phyloP scores from a whole-genome alignment of 768 basidiomycete genomes.

The Erythrobasidium yunnanense region DNA sequence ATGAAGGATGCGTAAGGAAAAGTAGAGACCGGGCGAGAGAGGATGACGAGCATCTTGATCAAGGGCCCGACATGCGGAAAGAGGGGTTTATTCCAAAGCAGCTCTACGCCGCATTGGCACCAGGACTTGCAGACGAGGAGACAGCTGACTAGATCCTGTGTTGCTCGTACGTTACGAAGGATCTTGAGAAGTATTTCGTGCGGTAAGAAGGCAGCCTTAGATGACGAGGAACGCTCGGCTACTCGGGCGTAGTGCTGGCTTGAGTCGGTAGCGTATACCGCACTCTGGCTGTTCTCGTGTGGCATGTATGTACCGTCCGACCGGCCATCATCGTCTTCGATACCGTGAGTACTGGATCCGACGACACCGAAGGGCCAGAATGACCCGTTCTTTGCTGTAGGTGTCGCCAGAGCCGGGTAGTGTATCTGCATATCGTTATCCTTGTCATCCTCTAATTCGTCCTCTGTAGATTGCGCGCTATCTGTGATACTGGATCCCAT shows the following conservation, averaged over 20 bases:
- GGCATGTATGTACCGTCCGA: too few species aligned
- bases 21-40: constrained; percentile 50
- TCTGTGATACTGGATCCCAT: constrained; percentile 22
- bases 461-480: constrained; percentile 25
- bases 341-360: too few species aligned
- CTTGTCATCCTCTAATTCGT: constrained; percentile 26
- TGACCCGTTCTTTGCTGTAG: constrained; percentile 10
- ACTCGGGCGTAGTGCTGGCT: constrained; percentile 28
- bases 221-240: constrained; percentile 1
- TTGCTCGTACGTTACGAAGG: constrained; percentile 60
- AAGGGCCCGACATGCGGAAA: constrained; percentile 61
- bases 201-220: constrained; percentile 48
- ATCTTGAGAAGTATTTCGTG: constrained; percentile 89
- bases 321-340: too few species aligned
- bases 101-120: constrained; percentile 91
- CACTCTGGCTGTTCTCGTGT: too few species aligned
- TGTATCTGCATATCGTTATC: background rate
- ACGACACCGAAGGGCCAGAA: constrained; percentile 31
- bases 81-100: constrained; percentile 83
- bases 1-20: constrained; percentile 82
- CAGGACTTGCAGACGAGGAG: constrained; percentile 77
- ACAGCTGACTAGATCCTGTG: constrained; percentile 61
- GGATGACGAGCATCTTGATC: constrained; percentile 63
- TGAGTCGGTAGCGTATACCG: too few species aligned
- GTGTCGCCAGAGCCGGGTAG: constrained; percentile 28